phyloP scores from a whole-genome alignment of 1,139 yeast genomes.

The Geotrichum bryndzae region DNA sequence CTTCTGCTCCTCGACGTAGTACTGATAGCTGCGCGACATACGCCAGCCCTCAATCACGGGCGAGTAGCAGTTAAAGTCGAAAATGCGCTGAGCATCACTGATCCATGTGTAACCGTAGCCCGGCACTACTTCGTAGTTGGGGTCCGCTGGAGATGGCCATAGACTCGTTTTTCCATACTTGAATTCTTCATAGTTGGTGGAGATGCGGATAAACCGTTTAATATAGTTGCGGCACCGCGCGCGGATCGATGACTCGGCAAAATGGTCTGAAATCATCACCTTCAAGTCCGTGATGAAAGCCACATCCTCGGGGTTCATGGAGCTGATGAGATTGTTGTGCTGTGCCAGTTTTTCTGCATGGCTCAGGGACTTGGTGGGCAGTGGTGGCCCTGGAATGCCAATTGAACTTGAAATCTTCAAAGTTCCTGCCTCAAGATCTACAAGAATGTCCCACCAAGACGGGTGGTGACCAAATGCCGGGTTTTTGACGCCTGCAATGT shows the following conservation, averaged over 20 bases:
- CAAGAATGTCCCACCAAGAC: constrained; percentile 53
- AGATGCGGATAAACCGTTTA: constrained; percentile 32
- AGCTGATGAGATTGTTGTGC: constrained; percentile 9
- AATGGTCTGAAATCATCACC: constrained; percentile 32
- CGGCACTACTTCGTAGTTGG: constrained; percentile 25
- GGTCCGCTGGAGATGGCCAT: constrained; percentile 28
- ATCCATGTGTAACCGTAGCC: constrained; percentile 36
- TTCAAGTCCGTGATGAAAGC: constrained; percentile 33
- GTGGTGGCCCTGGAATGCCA: constrained; percentile 20
- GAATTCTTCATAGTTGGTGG: constrained; percentile 32
- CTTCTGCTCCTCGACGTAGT: constrained; percentile 26
- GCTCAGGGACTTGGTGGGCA: constrained; percentile 10
- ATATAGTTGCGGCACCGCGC: constrained; percentile 32
- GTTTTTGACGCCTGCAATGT: constrained; percentile 61
- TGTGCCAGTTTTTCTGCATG: constrained; percentile 1
- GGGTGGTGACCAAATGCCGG: constrained; percentile 58
- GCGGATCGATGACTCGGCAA: constrained; percentile 34
- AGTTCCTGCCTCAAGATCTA: constrained; percentile 47
- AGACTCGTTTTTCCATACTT: constrained; percentile 30
- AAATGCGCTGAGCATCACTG: constrained; percentile 25
- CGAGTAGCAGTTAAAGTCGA: constrained; percentile 29
- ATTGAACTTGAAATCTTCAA: constrained; percentile 38
- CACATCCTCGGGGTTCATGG: constrained; percentile 27
- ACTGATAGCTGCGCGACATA: constrained; percentile 28
- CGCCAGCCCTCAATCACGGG: constrained; percentile 36